Base-by-base conservation (phyloP, 1,139 yeast genomes). In the Geotrichum aggregatum region DNA sequence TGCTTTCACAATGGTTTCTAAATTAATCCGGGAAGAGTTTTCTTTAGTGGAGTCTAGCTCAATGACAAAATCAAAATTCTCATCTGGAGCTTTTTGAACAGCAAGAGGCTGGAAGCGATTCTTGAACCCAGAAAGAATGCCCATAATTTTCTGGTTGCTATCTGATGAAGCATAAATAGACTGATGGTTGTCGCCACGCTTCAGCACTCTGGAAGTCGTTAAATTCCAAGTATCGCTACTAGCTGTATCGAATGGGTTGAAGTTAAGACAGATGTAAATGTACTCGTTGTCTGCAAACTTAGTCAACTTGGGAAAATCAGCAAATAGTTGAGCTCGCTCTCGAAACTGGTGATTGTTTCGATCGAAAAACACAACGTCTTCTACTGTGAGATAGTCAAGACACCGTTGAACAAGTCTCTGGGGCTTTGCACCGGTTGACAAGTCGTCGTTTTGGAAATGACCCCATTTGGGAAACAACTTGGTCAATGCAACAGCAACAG, bases 151-250 rank as follows among this genome's bases (percentile, higher is more conserved):
- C 11, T 68, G 66, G 1, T 68, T 67, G 5, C 77, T 78, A 56
- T 80, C 77, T 1, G 74, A 64, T 0, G 67, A 66, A 2, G 75
- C 76, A 59, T 83, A 83, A 47, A 94, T 86, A 0, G 94, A 80
- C 66, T 89, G 97, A 65, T 94, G 99, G 60, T 87, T 85, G 64
- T 88, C 94, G 1, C 97, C 98, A 60, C 99, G 76, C 1, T 64
- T 64, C 4, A 75, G 52, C 0, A 92, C 84, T 57, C 98, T 74
- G 0, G 73, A 65, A 11, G 71, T 68, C 0, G 97, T 87, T 0
- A 83, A 58, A 11, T 71, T 62, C 45, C 66, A 57, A 1, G 69
- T 56, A 1, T 59, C 55, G 3, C 62, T 61, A 2, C 59, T 72
- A 6, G 18, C 19, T 18, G 45, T 11, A 19, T 14, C 31, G 16